These are phyloP conservation scores for Glonium stellatum DNA, from an alignment of 495 filamentous ascomycete species.

Conservation along the genomic window DNA sequence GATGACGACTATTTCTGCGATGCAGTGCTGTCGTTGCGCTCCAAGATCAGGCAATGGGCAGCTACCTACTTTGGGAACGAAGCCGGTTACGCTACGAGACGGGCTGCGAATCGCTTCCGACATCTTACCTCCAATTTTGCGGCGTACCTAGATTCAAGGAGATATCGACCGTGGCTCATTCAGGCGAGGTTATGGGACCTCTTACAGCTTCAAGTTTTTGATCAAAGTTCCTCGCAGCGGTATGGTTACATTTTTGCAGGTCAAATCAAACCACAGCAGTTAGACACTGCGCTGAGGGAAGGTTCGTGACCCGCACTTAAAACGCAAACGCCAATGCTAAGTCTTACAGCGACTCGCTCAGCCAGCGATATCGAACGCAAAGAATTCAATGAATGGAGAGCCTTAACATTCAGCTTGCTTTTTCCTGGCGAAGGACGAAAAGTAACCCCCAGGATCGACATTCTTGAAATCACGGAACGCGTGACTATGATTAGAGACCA, in stretches of 20 bases:
- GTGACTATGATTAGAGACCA: neutral
- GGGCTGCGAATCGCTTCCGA: neutral
- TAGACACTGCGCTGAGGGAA: too few species aligned
- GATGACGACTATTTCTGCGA: slow-evolving; percentile 4
- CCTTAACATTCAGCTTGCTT: slow-evolving; percentile 1
- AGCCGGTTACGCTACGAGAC: neutral
- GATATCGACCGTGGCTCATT: slow-evolving; percentile 4
- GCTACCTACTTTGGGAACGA: neutral
- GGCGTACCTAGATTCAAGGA: neutral
- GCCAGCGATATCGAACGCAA: neutral
- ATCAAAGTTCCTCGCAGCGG: too few species aligned
- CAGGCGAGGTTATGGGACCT: slow-evolving; percentile 3
- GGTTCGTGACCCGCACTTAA: neutral
- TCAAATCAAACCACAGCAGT: too few species aligned
- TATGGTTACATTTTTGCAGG: too few species aligned
- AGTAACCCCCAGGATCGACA: neutral
- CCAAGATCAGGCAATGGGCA: slow-evolving; percentile 1
- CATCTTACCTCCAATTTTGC: slow-evolving; percentile 5
- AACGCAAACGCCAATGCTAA: neutral
- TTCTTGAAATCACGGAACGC: neutral
- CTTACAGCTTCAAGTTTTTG: neutral
- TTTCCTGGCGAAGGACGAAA: slow-evolving; percentile 6
- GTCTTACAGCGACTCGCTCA: neutral
- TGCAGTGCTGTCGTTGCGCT: neutral
- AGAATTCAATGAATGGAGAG: slow-evolving; percentile 7